phyloP scores from a whole-genome alignment of 2,329 filamentous ascomycete species.

The Penicillium sumatraense region DNA sequence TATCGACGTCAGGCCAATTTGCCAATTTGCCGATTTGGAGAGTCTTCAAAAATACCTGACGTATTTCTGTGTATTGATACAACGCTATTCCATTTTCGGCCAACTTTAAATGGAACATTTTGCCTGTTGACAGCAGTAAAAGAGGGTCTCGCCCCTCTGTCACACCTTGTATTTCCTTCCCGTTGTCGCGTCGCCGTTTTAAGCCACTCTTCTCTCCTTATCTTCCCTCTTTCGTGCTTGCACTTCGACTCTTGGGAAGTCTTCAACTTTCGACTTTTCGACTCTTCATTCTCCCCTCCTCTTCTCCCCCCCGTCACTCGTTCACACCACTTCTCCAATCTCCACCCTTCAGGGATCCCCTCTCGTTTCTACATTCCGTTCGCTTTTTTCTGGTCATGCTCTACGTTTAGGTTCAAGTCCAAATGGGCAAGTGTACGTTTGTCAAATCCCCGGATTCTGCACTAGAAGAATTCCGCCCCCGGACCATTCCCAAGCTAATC shows the following conservation, averaged over 20 bases:
- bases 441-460: background rate
- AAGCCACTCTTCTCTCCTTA: constrained; percentile 19
- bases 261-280: background rate
- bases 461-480: constrained; percentile 2
- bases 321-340: no score
- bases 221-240: constrained; percentile 16
- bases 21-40: no score
- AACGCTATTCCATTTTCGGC: no score
- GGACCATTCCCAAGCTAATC: constrained; percentile 5
- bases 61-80: constrained; percentile 8
- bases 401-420: constrained; percentile 31
- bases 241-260: constrained; percentile 8
- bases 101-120: no score
- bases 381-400: constrained; percentile 36
- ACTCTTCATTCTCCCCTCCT: constrained; percentile 13
- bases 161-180: constrained; percentile 19
- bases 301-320: constrained; percentile 1
- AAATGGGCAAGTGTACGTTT: constrained; percentile 50
- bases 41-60: constrained; percentile 2
- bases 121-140: background rate
- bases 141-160: constrained; percentile 21
- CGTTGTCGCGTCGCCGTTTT: constrained; percentile 29
- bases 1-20: background rate
- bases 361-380: constrained; percentile 4
- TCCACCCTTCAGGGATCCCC: no score